phyloP scores from a whole-genome alignment of 2,329 filamentous ascomycete genomes.

The Lecanicillium sp. region DNA sequence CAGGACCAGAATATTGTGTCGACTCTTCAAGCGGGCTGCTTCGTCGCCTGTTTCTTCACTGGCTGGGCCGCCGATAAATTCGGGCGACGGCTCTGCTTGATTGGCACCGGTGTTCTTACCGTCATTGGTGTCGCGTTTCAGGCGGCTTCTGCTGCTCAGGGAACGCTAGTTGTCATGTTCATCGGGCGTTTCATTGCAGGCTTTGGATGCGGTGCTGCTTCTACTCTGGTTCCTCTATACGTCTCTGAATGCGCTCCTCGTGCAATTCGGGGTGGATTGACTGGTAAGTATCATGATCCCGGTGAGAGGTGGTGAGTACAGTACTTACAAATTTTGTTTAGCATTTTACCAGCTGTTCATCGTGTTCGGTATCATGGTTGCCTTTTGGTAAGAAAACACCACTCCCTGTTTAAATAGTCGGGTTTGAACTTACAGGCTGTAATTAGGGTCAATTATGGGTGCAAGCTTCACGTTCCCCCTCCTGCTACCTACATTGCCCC shows the following conservation, averaged over 20 bases:
- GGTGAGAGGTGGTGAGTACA: too few species aligned
- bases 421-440: slow-evolving; percentile 23
- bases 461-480: slow-evolving; percentile 35
- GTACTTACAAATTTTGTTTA: too few species aligned
- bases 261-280: slow-evolving; percentile 41
- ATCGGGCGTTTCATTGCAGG: slow-evolving; percentile 50
- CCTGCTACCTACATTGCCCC: slow-evolving; percentile 51
- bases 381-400: slow-evolving; percentile 25
- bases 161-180: slow-evolving; percentile 55
- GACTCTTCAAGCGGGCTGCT: slow-evolving; percentile 62
- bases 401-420: background rate
- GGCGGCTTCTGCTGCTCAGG: slow-evolving; percentile 42
- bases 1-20: slow-evolving; percentile 60
- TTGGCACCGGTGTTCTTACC: slow-evolving; percentile 48
- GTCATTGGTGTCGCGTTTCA: slow-evolving; percentile 57
- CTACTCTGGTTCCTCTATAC: slow-evolving; percentile 34
- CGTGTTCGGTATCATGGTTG: slow-evolving; percentile 33
- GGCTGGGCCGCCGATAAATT: slow-evolving; percentile 44
- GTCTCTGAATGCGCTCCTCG: slow-evolving; percentile 41
- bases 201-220: slow-evolving; percentile 41
- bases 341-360: slow-evolving; percentile 43
- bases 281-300: slow-evolving; percentile 10
- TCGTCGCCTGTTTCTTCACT: slow-evolving; percentile 52
- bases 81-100: slow-evolving; percentile 47
- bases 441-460: slow-evolving; percentile 48